Evolutionary conservation across 345 rosid species (phyloP).

Genomic region (Linum tenue): DNA sequence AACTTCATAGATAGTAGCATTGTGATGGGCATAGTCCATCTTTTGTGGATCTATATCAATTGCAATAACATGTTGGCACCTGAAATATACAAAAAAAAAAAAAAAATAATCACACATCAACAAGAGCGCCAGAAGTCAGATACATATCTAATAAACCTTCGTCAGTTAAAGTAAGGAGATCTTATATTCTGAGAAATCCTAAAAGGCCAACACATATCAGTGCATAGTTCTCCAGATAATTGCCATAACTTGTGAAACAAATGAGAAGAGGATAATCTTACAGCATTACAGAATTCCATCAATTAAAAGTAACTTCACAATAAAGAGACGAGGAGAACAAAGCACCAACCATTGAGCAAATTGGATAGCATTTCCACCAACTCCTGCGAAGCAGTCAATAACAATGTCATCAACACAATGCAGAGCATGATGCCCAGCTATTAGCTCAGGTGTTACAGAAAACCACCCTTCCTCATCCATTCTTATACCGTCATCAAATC

Average conservation of each 20-base stretch:
- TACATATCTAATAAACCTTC: not conserved
- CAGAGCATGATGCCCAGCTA: conserved; percentile 77
- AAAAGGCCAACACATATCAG: not conserved
- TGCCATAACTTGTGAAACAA: too few relatives aligned
- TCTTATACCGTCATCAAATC: conserved; percentile 68
- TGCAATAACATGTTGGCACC: conserved; percentile 66
- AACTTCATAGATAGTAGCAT: conserved; percentile 76
- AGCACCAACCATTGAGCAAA: conserved; percentile 55
- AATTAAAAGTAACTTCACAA: not conserved
- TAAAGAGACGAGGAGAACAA: conserved; percentile 2
- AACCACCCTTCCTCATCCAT: conserved; percentile 99
- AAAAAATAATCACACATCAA: not conserved
- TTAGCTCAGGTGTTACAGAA: conserved; percentile 87
- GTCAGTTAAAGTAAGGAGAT: not conserved
- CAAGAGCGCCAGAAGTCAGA: conserved; percentile 8
- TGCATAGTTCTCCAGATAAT: too few relatives aligned
- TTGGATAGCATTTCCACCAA: conserved; percentile 93
- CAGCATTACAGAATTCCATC: not conserved
- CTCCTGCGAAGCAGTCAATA: conserved; percentile 85
- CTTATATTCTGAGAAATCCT: not conserved
- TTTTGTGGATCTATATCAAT: conserved; percentile 73
- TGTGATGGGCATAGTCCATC: conserved; percentile 70
- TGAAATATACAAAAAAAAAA: conserved; percentile 26
- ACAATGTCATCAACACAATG: conserved; percentile 49
- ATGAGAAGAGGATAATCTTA: not conserved